These are phyloP conservation scores for Trichoderma gamsii DNA, from an alignment of 495 filamentous ascomycete genomes.

Conservation along the genomic window DNA sequence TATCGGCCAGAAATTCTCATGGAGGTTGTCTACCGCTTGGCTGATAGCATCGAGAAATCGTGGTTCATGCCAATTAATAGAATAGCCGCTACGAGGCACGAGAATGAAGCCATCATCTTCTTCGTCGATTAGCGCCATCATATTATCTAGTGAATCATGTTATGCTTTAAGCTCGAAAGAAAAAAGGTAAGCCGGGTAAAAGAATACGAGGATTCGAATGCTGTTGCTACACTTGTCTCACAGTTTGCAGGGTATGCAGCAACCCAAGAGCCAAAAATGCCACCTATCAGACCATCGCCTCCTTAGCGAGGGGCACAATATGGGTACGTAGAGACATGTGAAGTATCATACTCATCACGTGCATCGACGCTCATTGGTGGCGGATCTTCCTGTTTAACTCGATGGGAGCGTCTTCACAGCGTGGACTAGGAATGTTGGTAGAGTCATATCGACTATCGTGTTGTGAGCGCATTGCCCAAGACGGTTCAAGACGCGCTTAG, in stretches of 20 bases:
- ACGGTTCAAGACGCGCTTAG: too few species aligned
- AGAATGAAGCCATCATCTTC: constrained; percentile 19
- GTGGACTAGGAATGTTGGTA: not conserved
- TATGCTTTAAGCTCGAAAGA: too few species aligned
- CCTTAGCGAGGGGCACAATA: not conserved
- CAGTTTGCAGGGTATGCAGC: not conserved
- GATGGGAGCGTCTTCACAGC: not conserved
- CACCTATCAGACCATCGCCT: not conserved
- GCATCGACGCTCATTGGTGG: not conserved
- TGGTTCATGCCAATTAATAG: not conserved
- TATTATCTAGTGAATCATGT: not conserved
- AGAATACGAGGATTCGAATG: not conserved
- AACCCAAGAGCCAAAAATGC: not conserved
- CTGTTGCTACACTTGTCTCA: not conserved
- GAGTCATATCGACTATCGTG: not conserved
- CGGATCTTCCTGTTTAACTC: not conserved
- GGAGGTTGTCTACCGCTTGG: constrained; percentile 31
- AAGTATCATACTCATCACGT: not conserved
- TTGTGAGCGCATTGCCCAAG: too few species aligned
- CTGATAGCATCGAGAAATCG: constrained; percentile 31
- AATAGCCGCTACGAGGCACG: not conserved
- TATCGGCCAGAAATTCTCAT: constrained; percentile 34
- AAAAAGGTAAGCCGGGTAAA: too few species aligned
- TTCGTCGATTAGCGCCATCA: constrained; percentile 19
- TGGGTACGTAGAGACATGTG: not conserved